Conservation (phyloP, 441 rosid species). For the Erodium chrysanthum region DNA sequence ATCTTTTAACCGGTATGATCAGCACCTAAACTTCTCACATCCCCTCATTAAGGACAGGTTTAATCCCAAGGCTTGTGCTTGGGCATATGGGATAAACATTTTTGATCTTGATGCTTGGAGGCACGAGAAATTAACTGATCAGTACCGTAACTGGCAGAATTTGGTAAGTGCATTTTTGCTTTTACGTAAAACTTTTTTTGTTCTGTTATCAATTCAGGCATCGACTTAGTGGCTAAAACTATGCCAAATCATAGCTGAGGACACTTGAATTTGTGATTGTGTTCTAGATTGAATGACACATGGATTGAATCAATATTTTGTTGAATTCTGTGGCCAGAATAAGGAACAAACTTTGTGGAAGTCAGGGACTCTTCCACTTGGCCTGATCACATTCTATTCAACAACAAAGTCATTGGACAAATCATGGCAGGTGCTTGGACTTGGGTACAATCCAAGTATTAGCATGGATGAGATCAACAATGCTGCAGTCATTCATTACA, state of each 20-base stretch:
- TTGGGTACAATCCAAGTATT: constrained; percentile 66
- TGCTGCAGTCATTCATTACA: constrained; percentile 81
- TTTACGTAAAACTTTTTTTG: too few relatives aligned
- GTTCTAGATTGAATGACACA: neutral
- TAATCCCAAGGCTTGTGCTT: constrained; percentile 92
- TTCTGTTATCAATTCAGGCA: neutral
- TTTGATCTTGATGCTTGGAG: constrained; percentile 94
- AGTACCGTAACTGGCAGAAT: constrained; percentile 60
- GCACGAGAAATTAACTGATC: constrained; percentile 47
- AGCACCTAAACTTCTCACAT: constrained; percentile 63
- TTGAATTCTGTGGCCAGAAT: constrained; percentile 36
- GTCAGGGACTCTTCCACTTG: constrained; percentile 63
- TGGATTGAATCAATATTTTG: neutral
- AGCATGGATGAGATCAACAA: constrained; percentile 71
- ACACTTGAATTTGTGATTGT: too few relatives aligned
- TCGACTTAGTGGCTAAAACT: neutral
- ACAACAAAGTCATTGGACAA: constrained; percentile 68
- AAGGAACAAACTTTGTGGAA: constrained; percentile 59
- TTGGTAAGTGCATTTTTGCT: neutral
- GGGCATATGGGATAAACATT: constrained; percentile 96
- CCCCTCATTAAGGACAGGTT: constrained; percentile 77
- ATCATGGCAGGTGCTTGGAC: constrained; percentile 84
- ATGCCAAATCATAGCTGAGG: neutral
- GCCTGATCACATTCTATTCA: constrained; percentile 70
- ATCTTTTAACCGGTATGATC: constrained; percentile 75